These are phyloP conservation scores for Filobasidium wieringae DNA, from an alignment of 768 basidiomycete species.

Conservation along the genomic window DNA sequence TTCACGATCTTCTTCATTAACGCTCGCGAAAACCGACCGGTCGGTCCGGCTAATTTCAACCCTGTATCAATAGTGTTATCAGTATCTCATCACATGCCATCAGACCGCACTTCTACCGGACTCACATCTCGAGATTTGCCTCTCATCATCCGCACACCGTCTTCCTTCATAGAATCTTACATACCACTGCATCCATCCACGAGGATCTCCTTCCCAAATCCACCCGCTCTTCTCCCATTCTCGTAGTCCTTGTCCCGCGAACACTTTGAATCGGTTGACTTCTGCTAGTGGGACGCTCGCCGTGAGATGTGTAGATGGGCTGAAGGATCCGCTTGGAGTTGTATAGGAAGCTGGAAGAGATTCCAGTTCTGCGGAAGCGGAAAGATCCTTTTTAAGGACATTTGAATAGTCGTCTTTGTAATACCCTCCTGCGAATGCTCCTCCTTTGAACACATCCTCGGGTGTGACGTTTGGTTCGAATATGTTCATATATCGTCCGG, in stretches of 20 bases:
- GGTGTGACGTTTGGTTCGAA: constrained; percentile 38
- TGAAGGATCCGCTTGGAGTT: background rate
- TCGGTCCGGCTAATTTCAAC: constrained; percentile 35
- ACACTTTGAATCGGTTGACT: constrained; percentile 26
- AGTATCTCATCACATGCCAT: background rate
- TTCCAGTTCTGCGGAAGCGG: constrained; percentile 5
- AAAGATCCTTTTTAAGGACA: constrained; percentile 20
- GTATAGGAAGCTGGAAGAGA: constrained; percentile 1
- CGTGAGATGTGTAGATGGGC: constrained; percentile 14
- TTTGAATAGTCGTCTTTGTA: constrained; percentile 30
- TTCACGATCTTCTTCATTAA: constrained; percentile 31
- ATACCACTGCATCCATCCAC: constrained; percentile 40
- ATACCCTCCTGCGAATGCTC: constrained; percentile 36
- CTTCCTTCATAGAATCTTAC: constrained; percentile 32
- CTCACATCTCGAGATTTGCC: constrained; percentile 36
- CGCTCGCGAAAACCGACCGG: constrained; percentile 30
- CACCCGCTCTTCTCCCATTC: constrained; percentile 39
- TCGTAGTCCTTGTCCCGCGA: constrained; percentile 31
- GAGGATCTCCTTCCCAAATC: constrained; percentile 36
- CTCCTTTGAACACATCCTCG: constrained; percentile 33
- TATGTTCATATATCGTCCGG: constrained; percentile 27
- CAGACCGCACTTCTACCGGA: background rate
- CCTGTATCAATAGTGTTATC: constrained; percentile 14
- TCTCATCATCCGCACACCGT: constrained; percentile 33
- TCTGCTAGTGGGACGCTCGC: constrained; percentile 19